Conservation (phyloP, 179 eudicot genomes). For the Heliamphora pulchella region DNA sequence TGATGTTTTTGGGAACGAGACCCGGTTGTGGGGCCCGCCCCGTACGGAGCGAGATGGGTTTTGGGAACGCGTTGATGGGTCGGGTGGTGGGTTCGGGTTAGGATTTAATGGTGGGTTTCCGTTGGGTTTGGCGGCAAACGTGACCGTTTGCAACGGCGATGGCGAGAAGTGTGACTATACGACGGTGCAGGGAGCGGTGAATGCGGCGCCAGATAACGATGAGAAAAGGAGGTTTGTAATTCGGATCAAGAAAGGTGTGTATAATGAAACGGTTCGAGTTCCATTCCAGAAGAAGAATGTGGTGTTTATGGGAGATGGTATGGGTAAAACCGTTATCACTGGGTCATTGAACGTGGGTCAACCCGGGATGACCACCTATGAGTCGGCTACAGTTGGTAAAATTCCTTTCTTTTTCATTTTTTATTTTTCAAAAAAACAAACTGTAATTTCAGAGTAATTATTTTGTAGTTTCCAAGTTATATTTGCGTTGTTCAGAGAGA, state of each 20-base stretch:
- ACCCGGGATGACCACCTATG: conserved; percentile 56
- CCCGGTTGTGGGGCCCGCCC: conserved; percentile 44
- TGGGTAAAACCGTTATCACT: conserved; percentile 78
- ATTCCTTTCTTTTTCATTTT: background rate
- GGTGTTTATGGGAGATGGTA: conserved; percentile 78
- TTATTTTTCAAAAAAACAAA: background rate
- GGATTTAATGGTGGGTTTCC: conserved; percentile 26
- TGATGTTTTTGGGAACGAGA: conserved; percentile 40
- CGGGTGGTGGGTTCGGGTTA: conserved; percentile 17
- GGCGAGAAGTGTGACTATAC: conserved; percentile 30
- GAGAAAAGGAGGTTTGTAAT: conserved; percentile 44
- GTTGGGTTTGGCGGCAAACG: conserved; percentile 30
- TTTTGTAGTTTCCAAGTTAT: too few species aligned
- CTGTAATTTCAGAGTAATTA: too few species aligned
- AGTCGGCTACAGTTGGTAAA: conserved; percentile 88
- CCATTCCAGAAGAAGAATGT: conserved; percentile 62
- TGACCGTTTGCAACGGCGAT: conserved; percentile 52
- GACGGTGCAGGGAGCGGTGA: conserved; percentile 68
- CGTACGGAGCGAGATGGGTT: conserved; percentile 72
- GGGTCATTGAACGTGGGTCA: conserved; percentile 53
- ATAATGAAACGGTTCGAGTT: conserved; percentile 74
- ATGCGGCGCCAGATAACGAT: conserved; percentile 40
- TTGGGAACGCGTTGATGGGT: conserved; percentile 38
- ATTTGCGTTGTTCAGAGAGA: too few species aligned
- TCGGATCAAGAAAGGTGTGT: conserved; percentile 61